Evolutionary conservation across 768 basidiomycete genomes (phyloP), one percentile per base, ranked within the genome.

Genomic region (Suillus cothurnatus): DNA sequence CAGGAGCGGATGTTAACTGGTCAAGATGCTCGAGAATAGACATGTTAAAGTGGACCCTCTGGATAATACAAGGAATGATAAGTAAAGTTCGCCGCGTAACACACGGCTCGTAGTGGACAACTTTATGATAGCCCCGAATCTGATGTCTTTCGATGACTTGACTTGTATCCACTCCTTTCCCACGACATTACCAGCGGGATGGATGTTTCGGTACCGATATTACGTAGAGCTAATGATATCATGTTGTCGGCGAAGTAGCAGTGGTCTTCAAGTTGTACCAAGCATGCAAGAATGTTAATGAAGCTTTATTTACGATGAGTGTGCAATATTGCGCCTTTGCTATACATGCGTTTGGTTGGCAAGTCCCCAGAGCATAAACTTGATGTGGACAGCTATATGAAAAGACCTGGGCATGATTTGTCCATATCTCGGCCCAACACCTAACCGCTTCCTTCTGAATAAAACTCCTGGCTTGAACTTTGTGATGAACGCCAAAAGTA

Each of bases 11-110:
- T 1, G 39, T 59, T 28, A 59, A 41, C 39, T 31, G 58, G 26
- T 41, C 19, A 31, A 59, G 58, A 41, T 59, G 58, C 26, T 41
- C 26, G 39, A 59, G 58, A 59, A 59, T 59, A 21, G 58, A 59
- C 58, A 59, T 59, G 6, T 21, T 41, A 21, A 23, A 21, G 39
- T 59, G 26, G 58, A n/a, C 19, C 26, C 11, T 39, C 38, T 11
- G 38, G 57, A 19, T 38, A 39, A 12, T 36, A 38, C 15, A 36
- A 36, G 32, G 6, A 8, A 56, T 38, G 8, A 26, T 19, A 19
- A 19, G 17, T 1, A 39, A 21, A 21, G 26, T 28, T 41, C 26
- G 26, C 19, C n/a, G n/a, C 14, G 32, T n/a, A 14, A 56, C n/a
- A 34, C 32, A 2, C 31, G 11, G 34, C 21, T 56, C 17, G 53